Evolutionary conservation across 2,329 filamentous ascomycete species (phyloP).

Genomic region (Knufia petricola): DNA sequence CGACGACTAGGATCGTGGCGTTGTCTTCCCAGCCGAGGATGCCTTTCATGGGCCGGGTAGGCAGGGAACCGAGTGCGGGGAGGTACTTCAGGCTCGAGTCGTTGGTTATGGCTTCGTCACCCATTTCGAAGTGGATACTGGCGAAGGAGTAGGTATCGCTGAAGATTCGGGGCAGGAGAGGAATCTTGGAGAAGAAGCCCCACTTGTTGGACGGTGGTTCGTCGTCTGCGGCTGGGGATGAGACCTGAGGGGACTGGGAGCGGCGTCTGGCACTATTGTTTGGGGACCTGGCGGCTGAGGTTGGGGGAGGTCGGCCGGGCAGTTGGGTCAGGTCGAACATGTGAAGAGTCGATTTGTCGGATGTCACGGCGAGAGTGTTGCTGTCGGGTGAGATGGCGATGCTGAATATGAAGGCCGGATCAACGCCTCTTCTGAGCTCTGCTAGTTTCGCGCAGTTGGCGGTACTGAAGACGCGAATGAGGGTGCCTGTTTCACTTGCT

Average conservation of each 20-base stretch:
- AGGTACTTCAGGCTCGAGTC: conserved; percentile 30
- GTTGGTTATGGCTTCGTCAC: conserved; percentile 49
- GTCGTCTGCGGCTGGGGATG: conserved; percentile 32
- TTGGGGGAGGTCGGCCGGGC: conserved; percentile 33
- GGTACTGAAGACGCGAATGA: conserved; percentile 78
- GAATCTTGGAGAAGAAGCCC: conserved; percentile 74
- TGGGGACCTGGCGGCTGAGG: conserved; percentile 27
- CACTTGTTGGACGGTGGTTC: conserved; percentile 52
- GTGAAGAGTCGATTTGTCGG: conserved; percentile 92
- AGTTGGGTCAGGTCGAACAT: conserved; percentile 68
- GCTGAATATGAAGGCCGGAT: conserved; percentile 78
- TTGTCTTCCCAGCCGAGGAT: conserved; percentile 77
- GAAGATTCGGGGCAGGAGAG: conserved; percentile 75
- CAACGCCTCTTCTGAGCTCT: conserved; percentile 80
- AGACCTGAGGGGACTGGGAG: conserved; percentile 19
- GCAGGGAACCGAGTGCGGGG: conserved; percentile 44
- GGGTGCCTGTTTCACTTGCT: conserved; percentile 80
- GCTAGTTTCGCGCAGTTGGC: conserved; percentile 68
- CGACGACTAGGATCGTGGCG: conserved; percentile 62
- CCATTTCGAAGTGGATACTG: conserved; percentile 70
- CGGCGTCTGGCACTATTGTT: conserved; percentile 25
- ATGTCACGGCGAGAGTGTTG: conserved; percentile 76
- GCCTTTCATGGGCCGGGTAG: conserved; percentile 62
- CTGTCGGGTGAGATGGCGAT: conserved; percentile 78
- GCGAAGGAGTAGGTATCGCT: conserved; percentile 83